Base-by-base conservation (phyloP, 208 protist genomes). In the Crithidia expoeki region DNA sequence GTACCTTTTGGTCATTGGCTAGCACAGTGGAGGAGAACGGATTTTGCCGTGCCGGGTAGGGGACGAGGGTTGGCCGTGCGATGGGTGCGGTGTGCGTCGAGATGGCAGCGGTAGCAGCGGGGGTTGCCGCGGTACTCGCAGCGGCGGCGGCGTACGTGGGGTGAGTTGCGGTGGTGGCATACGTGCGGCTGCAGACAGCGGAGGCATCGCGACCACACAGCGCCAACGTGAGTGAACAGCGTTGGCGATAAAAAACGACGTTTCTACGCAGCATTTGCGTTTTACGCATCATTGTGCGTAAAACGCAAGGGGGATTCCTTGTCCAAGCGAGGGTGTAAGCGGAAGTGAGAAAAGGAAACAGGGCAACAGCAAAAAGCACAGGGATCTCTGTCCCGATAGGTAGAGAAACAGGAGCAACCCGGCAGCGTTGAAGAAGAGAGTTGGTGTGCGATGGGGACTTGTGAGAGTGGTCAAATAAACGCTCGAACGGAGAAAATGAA, bases 11-110 rank as follows among this genome's bases (percentile, higher is more conserved):
- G 14, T 86, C 76, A 17, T 86, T 71, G 3, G 57, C 57, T 38
- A 70, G 14, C 30, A 84, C 16, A 21, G 77, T 46, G 36, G 68
- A 49, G 0, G 72, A 62, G 57, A 90, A 88, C 19, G 80, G 76
- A 57, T 81, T 92, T 28, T 92, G 86, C 4, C 86, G 83, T 12
- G 81, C 84, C 7, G 83, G 86, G 44, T 58, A 84, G 2, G 78
- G 52, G 2, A 75, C 61, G 2, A 63, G n/a, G 14, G 38, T 60
- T 2, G 49, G 38, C 12, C 53, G 27, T 2, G 30, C 74, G 12
- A 33, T 40, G 2, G 40, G 3, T 19, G 64, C 46, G 11, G 36
- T 53, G 5, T 28, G 49, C 30, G 72, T 60, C 30, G 50, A 11
- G 16, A 53, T 44, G 7, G 60, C 52, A 1, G 67, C 23, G 7